Percentiles rank a stretch among this genome's conserved stretches.
These are phyloP conservation scores for Neofusicoccum laricinum DNA, from an alignment of 2,329 filamentous ascomycete genomes.

Conservation along the genomic window DNA sequence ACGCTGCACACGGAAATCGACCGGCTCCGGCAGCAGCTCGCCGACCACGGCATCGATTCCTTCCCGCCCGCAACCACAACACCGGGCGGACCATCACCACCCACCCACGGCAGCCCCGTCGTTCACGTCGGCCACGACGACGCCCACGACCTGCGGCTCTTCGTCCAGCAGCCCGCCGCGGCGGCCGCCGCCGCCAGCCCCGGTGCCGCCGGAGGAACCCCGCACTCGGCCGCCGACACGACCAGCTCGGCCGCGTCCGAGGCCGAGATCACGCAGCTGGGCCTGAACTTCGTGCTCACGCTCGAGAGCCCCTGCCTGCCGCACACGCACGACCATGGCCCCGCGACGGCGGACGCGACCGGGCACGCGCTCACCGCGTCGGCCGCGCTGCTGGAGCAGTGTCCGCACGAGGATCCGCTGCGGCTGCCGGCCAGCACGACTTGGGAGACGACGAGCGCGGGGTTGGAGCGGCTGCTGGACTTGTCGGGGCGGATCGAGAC, in stretches of 20 bases:
- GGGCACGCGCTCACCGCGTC: conserved; percentile 32
- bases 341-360: conserved; percentile 19
- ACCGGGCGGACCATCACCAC: too few relatives aligned
- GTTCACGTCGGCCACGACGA: not conserved
- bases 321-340: conserved; percentile 3
- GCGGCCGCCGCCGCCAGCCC: not conserved
- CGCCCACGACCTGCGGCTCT: not conserved
- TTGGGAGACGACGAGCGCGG: conserved; percentile 23
- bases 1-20: conserved; percentile 25
- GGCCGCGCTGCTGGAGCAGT: conserved; percentile 26
- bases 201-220: too few relatives aligned
- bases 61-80: not conserved
- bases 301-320: not conserved
- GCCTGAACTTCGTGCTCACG: not conserved
- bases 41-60: conserved; percentile 12
- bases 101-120: not conserved
- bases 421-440: not conserved
- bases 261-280: not conserved
- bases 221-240: too few relatives aligned
- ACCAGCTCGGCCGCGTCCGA: too few relatives aligned
- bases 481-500: conserved; percentile 22
- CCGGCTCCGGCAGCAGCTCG: conserved; percentile 24
- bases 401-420: conserved; percentile 12
- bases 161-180: not conserved
- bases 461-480: conserved; percentile 23